phyloP scores from a whole-genome alignment of 139 green algal species.

The Dunaliella primolecta region DNA sequence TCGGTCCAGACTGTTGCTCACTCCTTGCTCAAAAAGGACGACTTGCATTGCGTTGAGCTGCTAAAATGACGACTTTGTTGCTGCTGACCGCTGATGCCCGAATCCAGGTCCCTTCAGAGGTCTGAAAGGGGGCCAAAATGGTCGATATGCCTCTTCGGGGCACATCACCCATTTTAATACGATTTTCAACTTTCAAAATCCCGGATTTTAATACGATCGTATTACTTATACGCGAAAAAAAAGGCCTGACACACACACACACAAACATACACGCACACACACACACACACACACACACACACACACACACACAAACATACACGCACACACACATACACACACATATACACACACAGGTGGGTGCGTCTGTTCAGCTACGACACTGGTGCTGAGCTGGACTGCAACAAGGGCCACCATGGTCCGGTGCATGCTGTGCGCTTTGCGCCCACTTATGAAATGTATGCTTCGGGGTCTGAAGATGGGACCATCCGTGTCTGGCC shows the following conservation, averaged over 20 bases:
- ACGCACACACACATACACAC: neutral
- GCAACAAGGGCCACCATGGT: slow-evolving; percentile 93
- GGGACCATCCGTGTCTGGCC: slow-evolving; percentile 95
- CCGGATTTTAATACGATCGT: too few relatives aligned
- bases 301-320: neutral
- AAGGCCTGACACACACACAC: neutral
- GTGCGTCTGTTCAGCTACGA: slow-evolving; percentile 86
- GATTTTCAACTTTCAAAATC: too few relatives aligned
- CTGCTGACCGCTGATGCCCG: too few relatives aligned
- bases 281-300: neutral
- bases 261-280: neutral
- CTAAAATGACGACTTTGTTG: too few relatives aligned
- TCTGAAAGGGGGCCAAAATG: too few relatives aligned
- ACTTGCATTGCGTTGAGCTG: too few relatives aligned
- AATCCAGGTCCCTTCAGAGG: too few relatives aligned
- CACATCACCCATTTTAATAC: too few relatives aligned
- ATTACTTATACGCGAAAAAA: too few relatives aligned
- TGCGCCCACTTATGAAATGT: slow-evolving; percentile 83
- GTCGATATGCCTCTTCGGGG: too few relatives aligned
- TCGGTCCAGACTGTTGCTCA: too few relatives aligned
- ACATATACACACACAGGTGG: slow-evolving; percentile 42
- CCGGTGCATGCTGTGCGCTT: slow-evolving; percentile 95
- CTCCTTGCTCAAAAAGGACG: too few relatives aligned
- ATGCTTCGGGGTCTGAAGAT: slow-evolving; percentile 92
- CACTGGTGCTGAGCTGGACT: slow-evolving; percentile 74